These are phyloP conservation scores for Tephrocybe sp. DNA, from an alignment of 768 basidiomycete species.

Conservation along the genomic window DNA sequence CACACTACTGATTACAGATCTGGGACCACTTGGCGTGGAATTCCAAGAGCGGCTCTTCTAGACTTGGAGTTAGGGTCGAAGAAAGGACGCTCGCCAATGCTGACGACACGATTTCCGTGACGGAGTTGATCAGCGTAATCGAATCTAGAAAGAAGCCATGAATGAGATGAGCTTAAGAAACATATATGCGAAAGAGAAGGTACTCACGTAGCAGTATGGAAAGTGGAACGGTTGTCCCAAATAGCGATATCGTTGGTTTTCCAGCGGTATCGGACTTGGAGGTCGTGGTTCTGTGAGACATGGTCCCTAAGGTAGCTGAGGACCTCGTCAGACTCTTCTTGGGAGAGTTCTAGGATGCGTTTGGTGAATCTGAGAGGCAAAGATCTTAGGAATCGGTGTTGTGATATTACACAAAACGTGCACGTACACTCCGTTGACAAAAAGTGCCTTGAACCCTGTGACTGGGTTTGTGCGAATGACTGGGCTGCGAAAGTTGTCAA, in stretches of 20 bases:
- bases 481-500: constrained; percentile 28
- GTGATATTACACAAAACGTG: no score
- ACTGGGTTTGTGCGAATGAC: constrained; percentile 62
- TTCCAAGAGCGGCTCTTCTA: constrained; percentile 13
- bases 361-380: constrained; percentile 45
- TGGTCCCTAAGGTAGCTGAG: constrained; percentile 50
- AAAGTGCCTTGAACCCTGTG: constrained; percentile 58
- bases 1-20: no score
- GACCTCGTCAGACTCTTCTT: constrained; percentile 53
- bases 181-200: not conserved
- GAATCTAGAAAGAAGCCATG: constrained; percentile 23
- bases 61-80: constrained; percentile 18
- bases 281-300: constrained; percentile 58
- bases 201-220: constrained; percentile 47
- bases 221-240: constrained; percentile 59
- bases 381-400: not conserved
- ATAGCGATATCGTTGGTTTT: constrained; percentile 52
- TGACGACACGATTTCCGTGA: constrained; percentile 46
- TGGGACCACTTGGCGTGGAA: constrained; percentile 5
- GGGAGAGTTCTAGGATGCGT: constrained; percentile 51
- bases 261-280: constrained; percentile 56
- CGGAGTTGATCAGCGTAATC: constrained; percentile 34
- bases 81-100: constrained; percentile 16
- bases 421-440: constrained; percentile 49
- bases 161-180: not conserved